Base-by-base conservation (phyloP, 139 green algal species). In the Asterochloris sp. region DNA sequence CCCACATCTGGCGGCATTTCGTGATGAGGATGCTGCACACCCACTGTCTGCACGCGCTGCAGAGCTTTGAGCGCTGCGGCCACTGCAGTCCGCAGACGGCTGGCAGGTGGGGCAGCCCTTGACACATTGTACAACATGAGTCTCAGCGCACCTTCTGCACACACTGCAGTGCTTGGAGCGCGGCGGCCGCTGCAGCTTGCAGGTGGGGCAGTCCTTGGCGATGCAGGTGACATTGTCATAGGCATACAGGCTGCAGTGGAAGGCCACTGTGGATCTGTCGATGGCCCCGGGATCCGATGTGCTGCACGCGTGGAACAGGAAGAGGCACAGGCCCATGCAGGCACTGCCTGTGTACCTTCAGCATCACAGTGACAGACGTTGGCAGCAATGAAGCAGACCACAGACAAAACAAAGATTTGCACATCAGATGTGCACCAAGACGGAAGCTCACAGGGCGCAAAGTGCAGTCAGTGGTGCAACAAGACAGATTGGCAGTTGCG, bases 91-190 rank as follows among this genome's bases (percentile, higher is more conserved):
- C 10, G 8, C 66, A 71, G 21, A 71, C 2, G 4, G 17, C 4
- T 71, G 8, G 66, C 66, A 71, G 21, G 66, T 21, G 21, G 21
- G 2, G 66, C 66, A 71, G 17, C 2, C 66, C 21, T 71, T 71
- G 66, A 71, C 21, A 71, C 4, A 21, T 24, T 21, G 17, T 71
- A 71, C 8, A 10, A 24, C 66, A 26, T 71, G 4, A 76, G 74
- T 66, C 61, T 13, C 10, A 14, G 71, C 47, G 26, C 73, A 88
- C 87, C 86, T 84, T 27, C 83, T 76, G 76, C 90, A 94, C 21
- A 88, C 76, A 21, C 71, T 64, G 87, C 93, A 97, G 87, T 97
- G 93, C 86, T 97, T 97, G 66, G 89, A 91, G 60, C 93, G 86
- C 1, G 87, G 88, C 1, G 93, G 93, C 15, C 90, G 80, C 16